Evolutionary conservation across 129 eudicot species (phyloP), one percentile per base, ranked within the genome.

Genomic region (Tanacetum coccineum): DNA sequence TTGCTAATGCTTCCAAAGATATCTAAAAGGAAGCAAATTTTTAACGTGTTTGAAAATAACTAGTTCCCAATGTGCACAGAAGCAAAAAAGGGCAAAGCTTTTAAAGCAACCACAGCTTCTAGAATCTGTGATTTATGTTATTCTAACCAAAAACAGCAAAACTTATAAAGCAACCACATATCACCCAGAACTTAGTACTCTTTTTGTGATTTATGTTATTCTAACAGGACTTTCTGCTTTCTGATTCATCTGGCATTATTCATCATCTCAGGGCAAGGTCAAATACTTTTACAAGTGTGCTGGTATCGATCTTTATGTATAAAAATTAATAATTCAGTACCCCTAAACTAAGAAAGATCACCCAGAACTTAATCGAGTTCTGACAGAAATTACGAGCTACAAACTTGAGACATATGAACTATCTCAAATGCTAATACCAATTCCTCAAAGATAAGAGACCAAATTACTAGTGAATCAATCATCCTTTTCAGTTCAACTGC

Each of bases 41-140:
- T 56, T 4, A 14, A 56, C 6, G 26, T 21, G 12, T 4, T 20
- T 4, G 44, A 70, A n/a, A n/a, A n/a, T 25, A 4, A 22, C 22
- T n/a, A 70, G 36, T 58, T 14, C 44, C 53, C 44, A 70, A 44
- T 42, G 66, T 26, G 25, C 47, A 15, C 26, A 13, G 39, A 32
- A 39, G 8, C 42, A 25, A 59, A 58, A 56, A 4, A 54, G 45
- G 10, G 42, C 25, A 70, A 4, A 17, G 6, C 49, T 39, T 20
- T 9, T 12, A 4, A 54, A 46, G 36, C 62, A 12, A 10, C 62
- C 36, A 36, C 59, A 45, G 14, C 64, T 45, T 51, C 67, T 48
- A 59, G 59, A 18, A 61, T 25, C 12, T 26, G n/a, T 46, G 2
- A n/a, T n/a, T n/a, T n/a, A n/a, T n/a, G n/a, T n/a, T n/a, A n/a